Base-by-base conservation (phyloP, 2,329 filamentous ascomycete genomes). In the Xylaria hypoxylon region DNA sequence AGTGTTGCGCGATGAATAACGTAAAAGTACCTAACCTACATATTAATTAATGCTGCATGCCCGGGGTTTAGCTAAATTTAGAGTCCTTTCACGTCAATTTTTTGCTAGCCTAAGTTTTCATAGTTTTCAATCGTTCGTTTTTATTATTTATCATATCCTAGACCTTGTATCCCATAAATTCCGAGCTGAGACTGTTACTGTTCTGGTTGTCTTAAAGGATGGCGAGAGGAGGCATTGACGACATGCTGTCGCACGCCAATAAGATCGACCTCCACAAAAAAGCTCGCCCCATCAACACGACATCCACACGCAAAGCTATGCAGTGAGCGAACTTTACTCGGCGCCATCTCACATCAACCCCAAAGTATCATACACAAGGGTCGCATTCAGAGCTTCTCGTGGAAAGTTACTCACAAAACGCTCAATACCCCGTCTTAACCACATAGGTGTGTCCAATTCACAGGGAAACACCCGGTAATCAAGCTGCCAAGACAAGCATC, bases 181-280 rank as follows among this genome's bases (percentile, higher is more conserved):
- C 3, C 1, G 26, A 38, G 7, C 13, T 22, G 31, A 42, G 11
- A 40, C 28, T 62, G 17, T 40, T 28, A 40, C 28, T 62, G 17
- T 40, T 28, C 6, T 6, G 11, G 3, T 35, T 42, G 15, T 56
- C 33, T 48, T 58, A 3, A 13, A 44, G 15, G 35, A 38, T 38
- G 35, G 15, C 35, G 45, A 52, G 35, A 22, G 15, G 42, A 48
- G 45, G 26, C 40, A 45, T 45, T 53, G n/a, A 53, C 42, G 19
- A 53, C 31, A 38, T 26, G 15, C 53, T 53, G 64, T 62, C 22
- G 47, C 56, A 62, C 59, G 17, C 48, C 64, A 63, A 59, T 63
- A 38, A 60, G 60, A 64, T 67, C 28, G 56, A 64, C 55, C 59
- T 63, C 55, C 60, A 64, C 64, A 67, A 63, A 55, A 53, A 28